These are phyloP conservation scores for Mycena albidolilacea DNA, from an alignment of 768 basidiomycete species.

Conservation along the genomic window DNA sequence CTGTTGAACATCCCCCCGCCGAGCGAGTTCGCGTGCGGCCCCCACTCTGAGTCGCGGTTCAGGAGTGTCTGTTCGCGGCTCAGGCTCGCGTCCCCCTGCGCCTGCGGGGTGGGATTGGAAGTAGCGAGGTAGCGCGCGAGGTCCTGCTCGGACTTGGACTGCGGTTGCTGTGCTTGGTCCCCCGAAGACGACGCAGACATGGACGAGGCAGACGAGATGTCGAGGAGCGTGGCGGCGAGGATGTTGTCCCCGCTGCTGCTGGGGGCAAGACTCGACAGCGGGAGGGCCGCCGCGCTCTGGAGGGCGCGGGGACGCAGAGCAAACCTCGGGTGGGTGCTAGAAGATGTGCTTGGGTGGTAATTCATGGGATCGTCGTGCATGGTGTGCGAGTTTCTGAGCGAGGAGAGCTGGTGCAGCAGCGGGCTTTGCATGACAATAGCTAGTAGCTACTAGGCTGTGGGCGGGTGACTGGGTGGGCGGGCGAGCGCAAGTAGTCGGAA, in stretches of 20 bases:
- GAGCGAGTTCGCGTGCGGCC: background rate
- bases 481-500: constrained; percentile 19
- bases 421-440: constrained; percentile 34
- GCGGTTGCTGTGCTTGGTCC: constrained; percentile 19
- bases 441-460: background rate
- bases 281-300: background rate
- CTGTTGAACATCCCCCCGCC: constrained; percentile 32
- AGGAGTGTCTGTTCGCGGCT: constrained; percentile 29
- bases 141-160: constrained; percentile 40
- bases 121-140: constrained; percentile 40
- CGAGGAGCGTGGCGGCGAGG: constrained; percentile 34
- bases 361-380: constrained; percentile 15
- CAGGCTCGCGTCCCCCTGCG: background rate
- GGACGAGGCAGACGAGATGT: constrained; percentile 26
- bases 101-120: constrained; percentile 21
- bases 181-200: background rate
- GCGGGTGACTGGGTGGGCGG: constrained; percentile 11
- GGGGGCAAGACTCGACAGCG: constrained; percentile 23
- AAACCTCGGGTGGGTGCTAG: constrained; percentile 1
- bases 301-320: constrained; percentile 22
- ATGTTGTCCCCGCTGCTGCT: constrained; percentile 23
- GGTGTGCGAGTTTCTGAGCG: constrained; percentile 27
- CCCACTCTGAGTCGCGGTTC: constrained; percentile 28
- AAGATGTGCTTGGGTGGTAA: constrained; percentile 8
- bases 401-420: constrained; percentile 37